A percentile compares a stretch with the other conserved stretches of the same genome.
phyloP scores from a whole-genome alignment of 2,329 filamentous ascomycete species.

The Neodidymelliopsis sp. region DNA sequence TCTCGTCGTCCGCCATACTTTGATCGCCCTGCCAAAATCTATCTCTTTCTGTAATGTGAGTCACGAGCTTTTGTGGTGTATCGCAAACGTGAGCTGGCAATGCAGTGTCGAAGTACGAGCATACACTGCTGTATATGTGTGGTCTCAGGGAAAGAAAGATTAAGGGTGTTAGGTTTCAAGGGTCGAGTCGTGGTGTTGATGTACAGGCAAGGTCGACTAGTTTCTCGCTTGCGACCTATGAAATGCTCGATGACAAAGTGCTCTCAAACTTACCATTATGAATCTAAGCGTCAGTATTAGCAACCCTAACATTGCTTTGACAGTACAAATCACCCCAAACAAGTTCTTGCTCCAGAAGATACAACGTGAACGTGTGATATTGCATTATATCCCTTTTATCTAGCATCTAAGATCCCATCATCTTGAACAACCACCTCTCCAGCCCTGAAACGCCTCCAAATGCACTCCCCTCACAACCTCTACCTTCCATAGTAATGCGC shows the following conservation, averaged over 20 bases:
- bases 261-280: neutral
- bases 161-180: neutral
- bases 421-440: neutral
- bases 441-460: slow-evolving; percentile 7
- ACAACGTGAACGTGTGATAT: neutral
- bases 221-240: slow-evolving; percentile 14
- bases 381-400: neutral
- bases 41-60: slow-evolving; percentile 13
- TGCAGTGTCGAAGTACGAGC: neutral
- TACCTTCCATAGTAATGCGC: slow-evolving; percentile 78
- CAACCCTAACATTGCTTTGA: too few relatives aligned
- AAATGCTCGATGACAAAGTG: neutral
- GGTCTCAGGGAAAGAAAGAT: neutral
- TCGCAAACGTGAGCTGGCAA: neutral
- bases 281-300: too few relatives aligned
- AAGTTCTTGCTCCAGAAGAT: too few relatives aligned
- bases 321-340: too few relatives aligned
- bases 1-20: slow-evolving; percentile 5
- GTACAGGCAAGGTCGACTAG: slow-evolving; percentile 6
- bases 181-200: slow-evolving; percentile 1
- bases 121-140: too few relatives aligned
- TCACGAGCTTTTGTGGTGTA: neutral
- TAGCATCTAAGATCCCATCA: neutral
- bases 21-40: neutral
- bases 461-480: neutral